phyloP scores from a whole-genome alignment of 2,329 filamentous ascomycete species.

The Cercospora sp. region DNA sequence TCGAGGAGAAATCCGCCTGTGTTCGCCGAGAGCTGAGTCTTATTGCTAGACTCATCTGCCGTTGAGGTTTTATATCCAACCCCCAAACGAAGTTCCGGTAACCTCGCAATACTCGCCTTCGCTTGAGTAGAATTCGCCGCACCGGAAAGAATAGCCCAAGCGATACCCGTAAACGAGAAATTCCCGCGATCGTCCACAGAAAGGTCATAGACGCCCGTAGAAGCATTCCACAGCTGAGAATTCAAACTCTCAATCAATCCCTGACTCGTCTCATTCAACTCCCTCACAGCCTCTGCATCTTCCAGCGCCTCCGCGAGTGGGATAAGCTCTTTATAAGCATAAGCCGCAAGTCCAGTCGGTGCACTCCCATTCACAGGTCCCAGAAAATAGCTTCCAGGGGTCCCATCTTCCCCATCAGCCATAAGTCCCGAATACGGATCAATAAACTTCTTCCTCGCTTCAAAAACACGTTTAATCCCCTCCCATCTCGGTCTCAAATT shows the following conservation, averaged over 20 bases:
- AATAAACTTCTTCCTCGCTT: conserved; percentile 30
- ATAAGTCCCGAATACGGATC: conserved; percentile 34
- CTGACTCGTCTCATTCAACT: conserved; percentile 30
- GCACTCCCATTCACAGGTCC: conserved; percentile 38
- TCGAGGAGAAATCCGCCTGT: conserved; percentile 49
- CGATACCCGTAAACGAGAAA: conserved; percentile 39
- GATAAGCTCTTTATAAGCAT: conserved; percentile 33
- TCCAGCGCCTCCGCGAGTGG: conserved; percentile 37
- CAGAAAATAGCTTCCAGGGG: conserved; percentile 30
- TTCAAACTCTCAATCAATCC: conserved; percentile 36
- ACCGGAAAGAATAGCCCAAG: conserved; percentile 40
- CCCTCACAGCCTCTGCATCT: conserved; percentile 31
- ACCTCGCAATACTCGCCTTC: conserved; percentile 34
- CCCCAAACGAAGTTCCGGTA: conserved; percentile 38
- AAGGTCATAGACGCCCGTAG: conserved; percentile 38
- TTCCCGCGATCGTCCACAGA: conserved; percentile 32
- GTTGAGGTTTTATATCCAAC: conserved; percentile 42
- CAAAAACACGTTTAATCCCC: conserved; percentile 31
- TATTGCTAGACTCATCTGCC: conserved; percentile 29
- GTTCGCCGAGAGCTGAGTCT: conserved; percentile 46
- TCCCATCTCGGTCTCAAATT: conserved; percentile 30
- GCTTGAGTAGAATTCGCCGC: conserved; percentile 39
- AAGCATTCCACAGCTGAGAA: conserved; percentile 38
- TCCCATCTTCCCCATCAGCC: conserved; percentile 6
- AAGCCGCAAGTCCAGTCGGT: conserved; percentile 30